A percentile compares a stretch with the other conserved stretches of the same genome.
Conservation (phyloP, 2,329 filamentous ascomycete genomes). For the Myriangium duriaei region DNA sequence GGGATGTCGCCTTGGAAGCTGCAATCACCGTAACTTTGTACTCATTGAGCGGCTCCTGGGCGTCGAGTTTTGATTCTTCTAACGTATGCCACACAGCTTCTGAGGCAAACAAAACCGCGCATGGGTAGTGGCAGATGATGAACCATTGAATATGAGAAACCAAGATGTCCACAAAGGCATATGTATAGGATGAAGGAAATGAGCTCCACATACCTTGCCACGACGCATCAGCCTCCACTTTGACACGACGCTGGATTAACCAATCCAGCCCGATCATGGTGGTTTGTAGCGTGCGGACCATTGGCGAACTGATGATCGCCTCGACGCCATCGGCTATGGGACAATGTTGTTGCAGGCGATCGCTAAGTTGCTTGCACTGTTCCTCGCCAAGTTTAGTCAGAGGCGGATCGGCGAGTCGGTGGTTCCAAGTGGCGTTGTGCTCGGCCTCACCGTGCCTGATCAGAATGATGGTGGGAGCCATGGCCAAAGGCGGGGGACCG, state of each 20-base stretch:
- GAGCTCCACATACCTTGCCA: slow-evolving; percentile 46
- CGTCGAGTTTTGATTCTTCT: too few relatives aligned
- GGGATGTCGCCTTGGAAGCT: too few relatives aligned
- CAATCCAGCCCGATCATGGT: slow-evolving; percentile 46
- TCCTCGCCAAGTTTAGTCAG: slow-evolving; percentile 29
- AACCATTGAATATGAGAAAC: background rate
- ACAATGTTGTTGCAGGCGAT: slow-evolving; percentile 24
- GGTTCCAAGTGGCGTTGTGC: slow-evolving; percentile 20
- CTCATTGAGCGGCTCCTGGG: too few relatives aligned
- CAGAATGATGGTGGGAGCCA: slow-evolving; percentile 34
- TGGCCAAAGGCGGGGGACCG: slow-evolving; percentile 12
- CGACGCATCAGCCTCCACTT: slow-evolving; percentile 44
- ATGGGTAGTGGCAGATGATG: too few relatives aligned
- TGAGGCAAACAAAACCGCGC: too few relatives aligned
- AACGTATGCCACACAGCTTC: too few relatives aligned
- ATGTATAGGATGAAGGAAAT: background rate
- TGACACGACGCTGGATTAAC: slow-evolving; percentile 43
- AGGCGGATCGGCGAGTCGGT: slow-evolving; percentile 29
- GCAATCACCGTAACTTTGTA: too few relatives aligned
- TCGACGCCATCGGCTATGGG: slow-evolving; percentile 34
- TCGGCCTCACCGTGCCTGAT: slow-evolving; percentile 28
- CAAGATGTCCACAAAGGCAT: background rate
- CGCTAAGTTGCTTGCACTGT: slow-evolving; percentile 29
- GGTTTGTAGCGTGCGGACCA: slow-evolving; percentile 54
- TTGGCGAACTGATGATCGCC: slow-evolving; percentile 50